Evolutionary conservation across 2,329 filamentous ascomycete genomes (phyloP).

Genomic region (Macroventuria anomochaeta): DNA sequence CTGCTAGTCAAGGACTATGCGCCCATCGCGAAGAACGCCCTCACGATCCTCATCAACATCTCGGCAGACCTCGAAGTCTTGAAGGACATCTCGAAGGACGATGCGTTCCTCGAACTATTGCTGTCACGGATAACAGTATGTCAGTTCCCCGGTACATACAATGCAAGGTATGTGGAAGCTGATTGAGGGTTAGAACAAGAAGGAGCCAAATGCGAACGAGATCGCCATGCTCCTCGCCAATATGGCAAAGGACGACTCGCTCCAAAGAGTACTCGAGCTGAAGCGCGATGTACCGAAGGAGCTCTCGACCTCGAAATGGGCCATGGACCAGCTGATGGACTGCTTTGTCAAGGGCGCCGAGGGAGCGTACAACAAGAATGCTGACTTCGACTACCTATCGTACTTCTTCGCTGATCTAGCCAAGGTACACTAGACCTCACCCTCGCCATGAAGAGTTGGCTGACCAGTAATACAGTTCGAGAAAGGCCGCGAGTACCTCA

Average conservation of each 20-base stretch:
- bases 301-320: constrained; percentile 74
- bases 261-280: constrained; percentile 72
- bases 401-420: constrained; percentile 94
- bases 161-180: constrained; percentile 3
- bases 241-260: constrained; percentile 77
- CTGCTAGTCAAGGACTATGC: constrained; percentile 83
- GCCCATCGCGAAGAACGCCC: constrained; percentile 90
- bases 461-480: constrained; percentile 64
- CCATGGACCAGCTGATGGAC: constrained; percentile 91
- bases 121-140: constrained; percentile 76
- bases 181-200: constrained; percentile 61
- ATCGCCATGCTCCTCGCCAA: constrained; percentile 94
- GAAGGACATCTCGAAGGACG: constrained; percentile 74
- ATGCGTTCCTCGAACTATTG: constrained; percentile 78
- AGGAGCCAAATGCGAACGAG: constrained; percentile 83
- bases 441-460: background rate
- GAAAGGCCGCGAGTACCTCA: constrained; percentile 76
- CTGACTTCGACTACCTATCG: constrained; percentile 89
- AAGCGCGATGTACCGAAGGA: constrained; percentile 72
- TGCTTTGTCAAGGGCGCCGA: constrained; percentile 93
- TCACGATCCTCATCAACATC: constrained; percentile 89
- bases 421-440: constrained; percentile 51
- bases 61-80: constrained; percentile 79
- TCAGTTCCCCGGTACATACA: constrained; percentile 53
- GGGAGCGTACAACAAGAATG: constrained; percentile 80